Percentiles rank a stretch among this genome's conserved stretches.
Evolutionary conservation across 495 filamentous ascomycete genomes (phyloP).

Genomic region (Penicillium pulvis): DNA sequence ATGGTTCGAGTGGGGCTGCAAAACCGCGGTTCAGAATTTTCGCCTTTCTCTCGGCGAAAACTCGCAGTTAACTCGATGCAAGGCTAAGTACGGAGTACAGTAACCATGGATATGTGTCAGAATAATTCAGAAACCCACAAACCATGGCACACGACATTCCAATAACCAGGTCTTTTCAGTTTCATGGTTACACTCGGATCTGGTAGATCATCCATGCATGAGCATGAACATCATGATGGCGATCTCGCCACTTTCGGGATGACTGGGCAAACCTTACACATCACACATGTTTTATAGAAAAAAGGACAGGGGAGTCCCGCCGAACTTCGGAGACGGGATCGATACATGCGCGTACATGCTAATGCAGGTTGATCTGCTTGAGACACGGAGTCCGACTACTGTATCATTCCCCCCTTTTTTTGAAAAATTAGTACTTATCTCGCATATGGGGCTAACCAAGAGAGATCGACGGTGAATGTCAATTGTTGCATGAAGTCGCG

Average conservation of each 20-base stretch:
- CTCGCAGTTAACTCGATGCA: conserved; percentile 18
- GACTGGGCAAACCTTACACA: not conserved
- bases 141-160: not conserved
- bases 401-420: not conserved
- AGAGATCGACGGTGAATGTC: not conserved
- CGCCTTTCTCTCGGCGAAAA: conserved; percentile 35
- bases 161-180: not conserved
- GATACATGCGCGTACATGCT: not conserved
- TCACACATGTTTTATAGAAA: not conserved
- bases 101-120: not conserved
- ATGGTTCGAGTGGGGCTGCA: not conserved
- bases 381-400: conserved; percentile 4
- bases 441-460: not conserved
- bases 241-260: not conserved
- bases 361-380: not conserved
- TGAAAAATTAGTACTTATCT: not conserved
- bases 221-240: not conserved
- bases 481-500: not conserved
- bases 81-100: not conserved
- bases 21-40: not conserved
- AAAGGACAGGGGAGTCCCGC: not conserved
- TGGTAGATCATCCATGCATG: not conserved
- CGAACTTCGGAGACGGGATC: conserved; percentile 1
- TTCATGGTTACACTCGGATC: not conserved
- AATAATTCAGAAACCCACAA: not conserved